Percentiles rank a stretch among this genome's conserved stretches.
phyloP scores from a whole-genome alignment of 75 land plant species.

The Picea glauca region DNA sequence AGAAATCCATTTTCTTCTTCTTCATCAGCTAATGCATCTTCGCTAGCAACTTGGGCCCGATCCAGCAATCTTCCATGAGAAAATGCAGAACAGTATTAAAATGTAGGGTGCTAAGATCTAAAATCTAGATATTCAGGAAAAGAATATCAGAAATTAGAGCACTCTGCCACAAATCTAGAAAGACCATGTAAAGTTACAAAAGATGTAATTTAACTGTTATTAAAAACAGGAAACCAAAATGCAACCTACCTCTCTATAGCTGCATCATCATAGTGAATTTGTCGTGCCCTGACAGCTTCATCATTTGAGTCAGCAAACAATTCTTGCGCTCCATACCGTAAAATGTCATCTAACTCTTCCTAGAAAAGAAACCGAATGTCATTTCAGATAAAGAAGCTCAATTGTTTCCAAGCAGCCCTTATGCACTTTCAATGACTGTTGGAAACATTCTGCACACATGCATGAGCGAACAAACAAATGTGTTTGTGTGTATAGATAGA shows the following conservation, averaged over 20 bases:
- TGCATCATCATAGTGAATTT: constrained; percentile 97
- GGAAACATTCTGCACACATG: not conserved
- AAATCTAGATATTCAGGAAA: not conserved
- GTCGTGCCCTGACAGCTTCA: constrained; percentile 79
- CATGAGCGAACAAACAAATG: not conserved
- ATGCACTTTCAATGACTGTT: not conserved
- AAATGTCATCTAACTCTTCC: constrained; percentile 99
- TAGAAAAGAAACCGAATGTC: constrained; percentile 19
- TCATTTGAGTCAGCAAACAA: constrained; percentile 86
- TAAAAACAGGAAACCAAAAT: not conserved
- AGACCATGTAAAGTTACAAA: not conserved
- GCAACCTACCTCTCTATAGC: constrained; percentile 86
- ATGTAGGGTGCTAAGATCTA: not conserved
- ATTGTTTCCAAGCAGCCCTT: not conserved
- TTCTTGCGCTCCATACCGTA: constrained; percentile 94
- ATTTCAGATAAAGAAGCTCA: not conserved
- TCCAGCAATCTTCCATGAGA: constrained; percentile 64
- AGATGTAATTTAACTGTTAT: not conserved
- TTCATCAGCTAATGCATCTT: constrained; percentile 64
- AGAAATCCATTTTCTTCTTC: constrained; percentile 86
- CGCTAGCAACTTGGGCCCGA: constrained; percentile 75
- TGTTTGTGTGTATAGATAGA: no score
- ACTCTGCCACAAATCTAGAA: not conserved
- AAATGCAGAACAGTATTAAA: not conserved
- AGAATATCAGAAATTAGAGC: not conserved